These are phyloP conservation scores for Cryphonectria parasitica DNA, from an alignment of 2,329 filamentous ascomycete genomes.

Conservation along the genomic window DNA sequence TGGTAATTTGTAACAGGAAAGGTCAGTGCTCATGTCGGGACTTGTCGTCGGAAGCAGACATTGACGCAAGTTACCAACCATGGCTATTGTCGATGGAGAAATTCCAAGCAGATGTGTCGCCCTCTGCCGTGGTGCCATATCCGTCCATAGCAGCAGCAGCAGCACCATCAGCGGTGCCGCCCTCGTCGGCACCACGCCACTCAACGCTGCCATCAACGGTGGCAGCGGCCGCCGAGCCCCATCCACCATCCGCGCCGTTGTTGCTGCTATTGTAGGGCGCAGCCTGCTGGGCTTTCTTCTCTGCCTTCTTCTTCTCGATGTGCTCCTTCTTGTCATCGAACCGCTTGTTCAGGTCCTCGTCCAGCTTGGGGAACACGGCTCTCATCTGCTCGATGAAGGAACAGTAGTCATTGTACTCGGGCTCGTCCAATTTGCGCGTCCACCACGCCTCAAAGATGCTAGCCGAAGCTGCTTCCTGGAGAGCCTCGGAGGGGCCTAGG, in stretches of 20 bases:
- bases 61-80: not conserved
- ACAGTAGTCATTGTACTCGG: constrained; percentile 25
- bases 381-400: constrained; percentile 26
- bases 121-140: not conserved
- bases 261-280: not conserved
- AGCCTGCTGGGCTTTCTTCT: constrained; percentile 14
- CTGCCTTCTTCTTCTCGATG: constrained; percentile 25
- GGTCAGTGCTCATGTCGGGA: not conserved
- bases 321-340: constrained; percentile 27
- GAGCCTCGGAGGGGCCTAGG: constrained; percentile 8
- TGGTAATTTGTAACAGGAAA: not conserved
- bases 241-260: constrained; percentile 13
- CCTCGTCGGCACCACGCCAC: constrained; percentile 7
- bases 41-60: not conserved
- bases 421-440: constrained; percentile 21
- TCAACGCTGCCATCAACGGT: not conserved
- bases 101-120: not conserved
- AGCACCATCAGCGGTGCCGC: not conserved
- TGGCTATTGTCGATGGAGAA: not conserved
- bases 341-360: constrained; percentile 25
- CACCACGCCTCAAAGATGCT: constrained; percentile 29
- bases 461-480: constrained; percentile 25
- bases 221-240: constrained; percentile 10
- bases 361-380: constrained; percentile 20
- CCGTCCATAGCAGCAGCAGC: not conserved